Percentiles rank a stretch among this genome's conserved stretches.
These are phyloP conservation scores for Psilocybe subaeruginosa DNA, from an alignment of 768 basidiomycete genomes.

Conservation along the genomic window DNA sequence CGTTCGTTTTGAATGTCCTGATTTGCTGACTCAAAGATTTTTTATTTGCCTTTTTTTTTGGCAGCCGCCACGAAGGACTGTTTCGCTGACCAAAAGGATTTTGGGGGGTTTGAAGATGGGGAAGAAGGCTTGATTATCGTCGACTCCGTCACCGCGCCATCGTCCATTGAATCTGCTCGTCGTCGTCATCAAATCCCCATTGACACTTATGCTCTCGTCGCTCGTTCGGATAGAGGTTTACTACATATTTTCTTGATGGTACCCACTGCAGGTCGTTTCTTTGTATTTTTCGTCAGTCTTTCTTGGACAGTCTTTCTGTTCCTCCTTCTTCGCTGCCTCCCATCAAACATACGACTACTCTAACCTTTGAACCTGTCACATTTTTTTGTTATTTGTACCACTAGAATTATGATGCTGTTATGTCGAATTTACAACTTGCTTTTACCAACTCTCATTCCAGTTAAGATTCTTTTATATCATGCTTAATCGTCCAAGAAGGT, in stretches of 20 bases:
- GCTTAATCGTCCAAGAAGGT: no score
- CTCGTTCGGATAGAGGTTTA: background rate
- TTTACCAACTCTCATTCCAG: no score
- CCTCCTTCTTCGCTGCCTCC: background rate
- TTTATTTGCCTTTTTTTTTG: background rate
- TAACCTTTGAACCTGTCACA: no score
- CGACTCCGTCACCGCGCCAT: background rate
- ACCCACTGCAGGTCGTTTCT: background rate
- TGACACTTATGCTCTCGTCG: background rate
- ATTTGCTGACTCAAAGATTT: background rate
- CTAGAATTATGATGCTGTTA: no score
- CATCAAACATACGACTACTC: no score
- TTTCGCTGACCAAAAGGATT: conserved; percentile 13
- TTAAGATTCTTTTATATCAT: no score
- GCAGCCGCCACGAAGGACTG: conserved; percentile 3
- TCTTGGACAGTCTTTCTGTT: conserved; percentile 14
- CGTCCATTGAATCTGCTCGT: no score
- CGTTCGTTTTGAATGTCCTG: background rate
- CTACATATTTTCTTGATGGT: conserved; percentile 8
- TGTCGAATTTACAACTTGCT: no score
- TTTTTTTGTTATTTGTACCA: no score
- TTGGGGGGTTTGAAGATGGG: conserved; percentile 12
- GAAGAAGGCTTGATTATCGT: conserved; percentile 1
- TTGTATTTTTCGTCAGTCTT: conserved; percentile 4
- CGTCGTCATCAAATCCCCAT: no score